Percentiles rank a stretch among this genome's conserved stretches.
These are phyloP conservation scores for Heritiera littoralis DNA, from an alignment of 345 rosid genomes.

Conservation along the genomic window DNA sequence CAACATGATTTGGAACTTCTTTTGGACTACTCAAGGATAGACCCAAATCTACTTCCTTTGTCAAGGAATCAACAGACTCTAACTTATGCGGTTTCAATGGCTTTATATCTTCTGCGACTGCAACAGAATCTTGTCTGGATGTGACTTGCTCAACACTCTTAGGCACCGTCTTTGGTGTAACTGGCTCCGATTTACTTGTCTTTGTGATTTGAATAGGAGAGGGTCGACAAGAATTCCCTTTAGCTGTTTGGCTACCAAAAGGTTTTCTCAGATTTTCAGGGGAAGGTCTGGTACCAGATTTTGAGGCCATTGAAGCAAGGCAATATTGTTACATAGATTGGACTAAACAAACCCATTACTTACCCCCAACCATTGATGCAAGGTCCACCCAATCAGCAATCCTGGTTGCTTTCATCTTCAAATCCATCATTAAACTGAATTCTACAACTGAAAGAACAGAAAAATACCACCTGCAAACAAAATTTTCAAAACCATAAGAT, in stretches of 20 bases:
- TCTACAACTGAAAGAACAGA: conserved; percentile 28
- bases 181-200: conserved; percentile 38
- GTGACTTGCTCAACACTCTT: conserved; percentile 26
- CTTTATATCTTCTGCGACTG: conserved; percentile 27
- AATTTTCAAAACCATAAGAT: not conserved
- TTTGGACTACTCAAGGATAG: conserved; percentile 51
- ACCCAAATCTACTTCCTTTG: conserved; percentile 52
- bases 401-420: conserved; percentile 30
- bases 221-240: conserved; percentile 33
- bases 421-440: conserved; percentile 19
- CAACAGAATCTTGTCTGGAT: conserved; percentile 28
- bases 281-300: conserved; percentile 40
- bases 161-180: conserved; percentile 29
- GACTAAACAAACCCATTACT: conserved; percentile 35
- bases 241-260: conserved; percentile 31
- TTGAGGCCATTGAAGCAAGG: conserved; percentile 50
- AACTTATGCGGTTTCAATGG: conserved; percentile 23
- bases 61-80: conserved; percentile 36
- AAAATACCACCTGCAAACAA: conserved; percentile 19
- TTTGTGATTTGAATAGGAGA: conserved; percentile 37
- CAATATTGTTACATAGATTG: conserved; percentile 26
- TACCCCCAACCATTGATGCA: conserved; percentile 25
- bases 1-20: conserved; percentile 25
- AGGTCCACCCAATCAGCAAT: conserved; percentile 22
- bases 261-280: conserved; percentile 44